Base-by-base conservation (phyloP, 257 asterid species). In the Ajuga chamaepitys region DNA sequence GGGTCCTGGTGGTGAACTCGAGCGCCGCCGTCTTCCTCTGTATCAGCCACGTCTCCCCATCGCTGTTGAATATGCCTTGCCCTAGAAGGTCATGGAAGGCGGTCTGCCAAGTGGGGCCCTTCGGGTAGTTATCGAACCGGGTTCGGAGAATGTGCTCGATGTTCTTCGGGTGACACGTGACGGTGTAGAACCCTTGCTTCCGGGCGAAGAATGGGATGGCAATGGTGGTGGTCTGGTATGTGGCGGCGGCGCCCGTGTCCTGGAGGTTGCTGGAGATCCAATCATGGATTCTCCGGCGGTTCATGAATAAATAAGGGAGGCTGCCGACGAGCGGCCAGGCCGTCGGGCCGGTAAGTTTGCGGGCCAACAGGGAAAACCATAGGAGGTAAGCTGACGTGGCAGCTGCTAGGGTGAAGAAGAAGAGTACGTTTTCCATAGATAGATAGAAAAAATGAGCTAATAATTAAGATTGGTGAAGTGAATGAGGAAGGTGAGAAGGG, bases 61-160 rank as follows among this genome's bases (percentile, higher is more conserved):
- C 97, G 64, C 95, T 85, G 68, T 89, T 89, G 82, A 89, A 89
- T 12, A 89, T 86, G 0, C 95, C 97, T 24, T 89, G 94, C 0
- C 97, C 97, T 30, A 89, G 73, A 2, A 89, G 92, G 67, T 89
- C 97, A 37, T 89, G 95, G 42, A 89, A 89, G 26, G 95, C 97
- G 6, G 80, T 78, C 48, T 89, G 97, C 97, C 97, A 89, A 0
- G 82, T 80, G 3, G 95, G 97, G 0, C 97, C 97, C 55, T 89
- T 89, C 0, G 97, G 97, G 22, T 87, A 89, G 68, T 89, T 89
- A 38, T 87, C 91, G 66, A 89, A 89, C 79, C 95, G 81, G 62
- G 87, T 82, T 28, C 89, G 82, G 12, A 89, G 97, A 34, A 87
- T 85, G 32, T 89, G 97, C 62, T 89, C 97, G 58, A 89, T 81